These are phyloP conservation scores for Colletotrichum echinochloae DNA, from an alignment of 2,329 filamentous ascomycete species.

Conservation along the genomic window DNA sequence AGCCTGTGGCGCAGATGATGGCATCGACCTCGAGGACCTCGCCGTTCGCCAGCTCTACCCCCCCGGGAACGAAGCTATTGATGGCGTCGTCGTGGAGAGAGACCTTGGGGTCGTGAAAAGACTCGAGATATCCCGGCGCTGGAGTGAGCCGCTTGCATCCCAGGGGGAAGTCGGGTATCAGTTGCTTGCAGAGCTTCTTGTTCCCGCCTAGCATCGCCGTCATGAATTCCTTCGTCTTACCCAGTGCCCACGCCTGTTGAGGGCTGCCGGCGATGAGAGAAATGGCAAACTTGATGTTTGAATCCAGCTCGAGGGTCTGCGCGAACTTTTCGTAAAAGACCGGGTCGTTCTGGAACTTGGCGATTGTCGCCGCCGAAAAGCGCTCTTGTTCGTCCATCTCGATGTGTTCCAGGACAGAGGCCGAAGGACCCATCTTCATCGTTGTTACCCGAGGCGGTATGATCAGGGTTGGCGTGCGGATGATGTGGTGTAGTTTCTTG, in stretches of 20 bases:
- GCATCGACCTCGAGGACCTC: constrained; percentile 64
- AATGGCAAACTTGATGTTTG: constrained; percentile 57
- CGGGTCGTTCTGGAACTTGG: constrained; percentile 59
- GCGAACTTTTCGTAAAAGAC: constrained; percentile 60
- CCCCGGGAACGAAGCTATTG: constrained; percentile 58
- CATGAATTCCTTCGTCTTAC: constrained; percentile 61
- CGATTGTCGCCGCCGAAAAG: constrained; percentile 54
- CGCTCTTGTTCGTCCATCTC: constrained; percentile 44
- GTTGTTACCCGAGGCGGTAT: constrained; percentile 52
- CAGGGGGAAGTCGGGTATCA: constrained; percentile 63
- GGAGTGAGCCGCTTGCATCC: constrained; percentile 64
- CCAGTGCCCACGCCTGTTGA: constrained; percentile 55
- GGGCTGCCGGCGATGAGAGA: constrained; percentile 57
- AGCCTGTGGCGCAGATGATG: constrained; percentile 70
- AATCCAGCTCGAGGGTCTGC: constrained; percentile 59
- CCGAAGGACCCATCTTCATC: constrained; percentile 51
- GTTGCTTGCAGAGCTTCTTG: constrained; percentile 60
- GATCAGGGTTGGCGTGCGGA: constrained; percentile 59
- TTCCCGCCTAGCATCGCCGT: constrained; percentile 59
- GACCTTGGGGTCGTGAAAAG: constrained; percentile 43
- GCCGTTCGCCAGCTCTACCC: constrained; percentile 62
- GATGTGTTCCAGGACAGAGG: constrained; percentile 43
- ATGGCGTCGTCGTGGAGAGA: constrained; percentile 52
- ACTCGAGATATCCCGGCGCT: constrained; percentile 62
- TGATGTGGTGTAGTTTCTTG: constrained; percentile 55